Base-by-base conservation (phyloP, 1,284 basidiomycete species). In the Veloboletus limbatus region DNA sequence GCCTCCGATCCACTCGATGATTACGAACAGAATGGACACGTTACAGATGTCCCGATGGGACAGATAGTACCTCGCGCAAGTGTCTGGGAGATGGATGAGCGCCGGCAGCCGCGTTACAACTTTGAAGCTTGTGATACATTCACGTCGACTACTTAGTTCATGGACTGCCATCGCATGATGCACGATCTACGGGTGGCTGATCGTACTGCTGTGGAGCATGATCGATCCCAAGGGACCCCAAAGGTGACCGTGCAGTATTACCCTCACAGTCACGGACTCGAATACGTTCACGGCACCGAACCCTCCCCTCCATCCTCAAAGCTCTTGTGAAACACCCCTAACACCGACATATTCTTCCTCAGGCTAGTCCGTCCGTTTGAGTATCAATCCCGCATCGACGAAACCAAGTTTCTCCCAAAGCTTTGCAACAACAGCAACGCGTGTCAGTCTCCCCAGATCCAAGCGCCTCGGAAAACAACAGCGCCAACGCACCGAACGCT, bases 281-380 rank as follows among this genome's bases (percentile, higher is more conserved):
- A 3, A 10, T 14, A 13, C 13, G 9, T 27, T 27, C 11, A 6
- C 10, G n/a, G 18, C 30, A 11, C 6, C 10, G 5, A 22, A 10
- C n/a, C 27, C 27, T 33, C 21, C 18, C 22, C 22, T 26, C 33
- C 44, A 5, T 62, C 54, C 17, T 53, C 54, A 49, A 94, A 93
- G 52, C 78, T 83, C 70, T 89, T 92, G 72, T 91, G 90, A 57
- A 91, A 81, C 18, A 97, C 79, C 66, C n/a, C 83, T 82, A 1
- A 93, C 92, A 62, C 97, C 93, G 6, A 93, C 84, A 57, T 85
- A 94, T 63, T 93, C 90, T 60, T 96, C 93, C 13, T 81, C 82
- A 1, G 71, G 65, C 2, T 79, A 79, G 57, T 88, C 82, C 38
- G 70, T 72, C 21, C 74, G 80, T 62, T 72, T 81, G 33, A 97